A percentile compares a stretch with the other conserved stretches of the same genome.
Evolutionary conservation across 1,284 basidiomycete genomes (phyloP).

Genomic region (Sporisorium sorghi): DNA sequence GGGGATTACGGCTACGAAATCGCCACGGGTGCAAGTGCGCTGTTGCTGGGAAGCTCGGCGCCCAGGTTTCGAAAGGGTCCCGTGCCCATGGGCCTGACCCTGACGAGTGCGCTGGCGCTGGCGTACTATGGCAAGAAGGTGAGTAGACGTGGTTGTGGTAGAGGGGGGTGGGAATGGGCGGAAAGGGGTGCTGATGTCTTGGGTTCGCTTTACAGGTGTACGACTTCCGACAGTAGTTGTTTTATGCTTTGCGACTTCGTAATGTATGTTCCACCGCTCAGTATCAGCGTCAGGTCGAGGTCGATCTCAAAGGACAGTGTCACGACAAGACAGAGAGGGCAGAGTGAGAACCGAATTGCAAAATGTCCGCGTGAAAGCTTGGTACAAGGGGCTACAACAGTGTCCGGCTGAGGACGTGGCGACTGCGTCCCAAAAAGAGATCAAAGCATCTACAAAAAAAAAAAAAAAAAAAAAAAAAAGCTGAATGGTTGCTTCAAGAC

Average conservation of each 20-base stretch:
- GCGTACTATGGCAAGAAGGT: constrained; percentile 78
- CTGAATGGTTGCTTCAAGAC: not conserved
- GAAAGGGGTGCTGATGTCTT: not conserved
- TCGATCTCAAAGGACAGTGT: not conserved
- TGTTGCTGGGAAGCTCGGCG: constrained; percentile 81
- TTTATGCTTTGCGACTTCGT: not conserved
- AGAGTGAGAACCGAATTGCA: not conserved
- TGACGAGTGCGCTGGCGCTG: constrained; percentile 76
- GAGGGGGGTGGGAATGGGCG: not conserved
- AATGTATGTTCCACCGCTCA: not conserved
- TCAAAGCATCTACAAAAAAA: not conserved
- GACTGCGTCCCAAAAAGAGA: not conserved
- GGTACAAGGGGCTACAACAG: too few species aligned
- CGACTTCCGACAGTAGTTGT: constrained; percentile 49
- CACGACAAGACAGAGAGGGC: not conserved
- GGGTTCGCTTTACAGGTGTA: too few species aligned
- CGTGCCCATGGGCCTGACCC: constrained; percentile 77
- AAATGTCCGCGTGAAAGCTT: not conserved
- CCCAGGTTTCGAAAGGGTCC: constrained; percentile 82
- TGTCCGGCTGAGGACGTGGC: too few species aligned
- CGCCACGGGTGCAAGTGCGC: constrained; percentile 77
- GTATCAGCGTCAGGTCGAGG: not conserved
- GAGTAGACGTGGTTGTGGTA: not conserved
- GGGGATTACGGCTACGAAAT: constrained; percentile 78
- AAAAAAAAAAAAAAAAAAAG: not conserved